A percentile compares a stretch with the other conserved stretches of the same genome.
Conservation (phyloP, 345 rosid species). For the Bruguiera gymnorhiza region DNA sequence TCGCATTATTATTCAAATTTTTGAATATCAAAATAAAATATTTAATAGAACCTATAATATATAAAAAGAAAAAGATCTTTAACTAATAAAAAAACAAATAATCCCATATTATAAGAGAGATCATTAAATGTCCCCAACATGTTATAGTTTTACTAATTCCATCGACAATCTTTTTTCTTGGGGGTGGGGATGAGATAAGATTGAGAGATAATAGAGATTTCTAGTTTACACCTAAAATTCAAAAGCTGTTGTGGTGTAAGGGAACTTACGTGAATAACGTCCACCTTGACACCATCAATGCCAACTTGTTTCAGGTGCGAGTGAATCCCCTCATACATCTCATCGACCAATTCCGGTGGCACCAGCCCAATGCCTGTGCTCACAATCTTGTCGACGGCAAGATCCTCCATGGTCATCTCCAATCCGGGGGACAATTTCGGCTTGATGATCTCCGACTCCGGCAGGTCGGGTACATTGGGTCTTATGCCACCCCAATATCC, state of each 20-base stretch:
- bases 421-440: constrained; percentile 76
- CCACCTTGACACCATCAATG: constrained; percentile 96
- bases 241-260: not conserved
- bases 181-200: too few relatives aligned
- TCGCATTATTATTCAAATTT: too few relatives aligned
- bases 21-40: too few relatives aligned
- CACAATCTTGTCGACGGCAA: constrained; percentile 88
- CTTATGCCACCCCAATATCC: constrained; percentile 98
- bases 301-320: constrained; percentile 65
- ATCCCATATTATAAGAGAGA: too few relatives aligned
- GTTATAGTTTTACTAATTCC: too few relatives aligned
- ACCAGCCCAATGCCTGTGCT: constrained; percentile 65
- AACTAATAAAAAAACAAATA: too few relatives aligned
- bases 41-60: too few relatives aligned
- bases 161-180: too few relatives aligned
- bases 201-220: too few relatives aligned
- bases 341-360: constrained; percentile 61
- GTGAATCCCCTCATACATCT: constrained; percentile 81
- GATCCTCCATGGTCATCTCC: constrained; percentile 75
- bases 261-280: constrained; percentile 86
- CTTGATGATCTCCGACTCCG: constrained; percentile 35
- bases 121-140: too few relatives aligned
- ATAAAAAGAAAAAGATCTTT: too few relatives aligned
- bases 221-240: not conserved
- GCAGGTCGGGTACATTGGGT: constrained; percentile 66